Evolutionary conservation across 176 grass and related monocot species (phyloP), one percentile per base, ranked within the genome.

Genomic region (Musa beccarii): DNA sequence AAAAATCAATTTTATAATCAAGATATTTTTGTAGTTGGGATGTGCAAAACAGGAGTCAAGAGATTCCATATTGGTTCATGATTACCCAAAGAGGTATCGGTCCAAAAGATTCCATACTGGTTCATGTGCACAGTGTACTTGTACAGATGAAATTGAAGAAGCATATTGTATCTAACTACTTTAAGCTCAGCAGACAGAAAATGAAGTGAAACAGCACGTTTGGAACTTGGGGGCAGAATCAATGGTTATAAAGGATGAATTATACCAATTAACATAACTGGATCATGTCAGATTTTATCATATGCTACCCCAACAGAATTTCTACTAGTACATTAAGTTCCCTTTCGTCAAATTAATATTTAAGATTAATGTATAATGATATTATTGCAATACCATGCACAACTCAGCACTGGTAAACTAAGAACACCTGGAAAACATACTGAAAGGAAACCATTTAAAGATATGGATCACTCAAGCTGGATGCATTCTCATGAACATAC

Each of bases 401-500:
- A 57, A 15, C 13, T 16, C 14, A 57, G 16, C 13, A 15, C 54
- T 57, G 3, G 54, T 16, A 57, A 15, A 59, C 3, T 16, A 59
- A 8, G 16, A 34, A 34, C 2, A 59, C 16, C 63, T 22, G 1
- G 11, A 11, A 8, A 11, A 9, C 23, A 10, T 2, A 65, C 11
- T 11, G 21, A 12, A 11, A 10, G 2, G 11, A 12, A 65, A 65
- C 8, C 20, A 22, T 65, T 10, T 10, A 65, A 65, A 55, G 19
- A 4, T 21, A 52, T 53, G 22, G 4, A 72, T 24, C 4, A 24
- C 9, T 74, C 17, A 8, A 28, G 12, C 20, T 8, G 4, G 15
- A 74, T 9, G 15, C n/a, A 54, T 15, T 56, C 13, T 74, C 11
- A 28, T 59, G 54, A 69, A 63, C 65, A 54, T 56, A 98, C 94